Base-by-base conservation (phyloP, 1,284 basidiomycete genomes). In the Volvariella surrecta region DNA sequence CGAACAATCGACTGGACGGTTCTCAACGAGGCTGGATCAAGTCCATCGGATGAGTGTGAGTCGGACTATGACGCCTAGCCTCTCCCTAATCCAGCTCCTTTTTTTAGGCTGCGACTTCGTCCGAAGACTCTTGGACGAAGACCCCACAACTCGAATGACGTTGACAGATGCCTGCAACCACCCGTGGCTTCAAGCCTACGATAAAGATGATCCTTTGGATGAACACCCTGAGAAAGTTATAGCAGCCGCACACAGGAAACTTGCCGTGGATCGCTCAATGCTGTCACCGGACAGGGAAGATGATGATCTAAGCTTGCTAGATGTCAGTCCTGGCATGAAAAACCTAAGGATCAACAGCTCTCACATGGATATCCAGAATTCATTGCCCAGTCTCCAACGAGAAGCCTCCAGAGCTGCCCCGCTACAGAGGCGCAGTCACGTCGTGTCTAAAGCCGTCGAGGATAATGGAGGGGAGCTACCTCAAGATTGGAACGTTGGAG, bases 1-100 rank as follows among this genome's bases (percentile, higher is more conserved):
- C 79, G 88, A 9, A 59, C 51, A 2, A 73, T 89, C 40, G 79
- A 88, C 48, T 86, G 82, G 76, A 48, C 56, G 1, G 55, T 64
- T 16, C 67, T 93, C 11, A 24, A 34, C 1, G 47, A 45, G 4
- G 42, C 32, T 43, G 17, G 40, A 61, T 61, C 30, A 60, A 56
- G 18, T 17, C 46, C 11, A 6, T 6, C 24, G 6, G 6, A 28
- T 10, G 53, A 62, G 43, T 60, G 65, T 66, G 38, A 19, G 51
- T 46, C 13, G 24, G 6, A 11, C 11, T 28, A 2, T 28, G 17
- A 21, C 16, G 18, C 28, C 35, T 32, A 7, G 37, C 31, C 17
- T 43, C 39, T 16, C 13, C 17, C 35, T 9, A 28, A 32, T 37
- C n/a, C 21, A 18, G 38, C 37, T 18, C 10, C 18, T 53, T 18